Evolutionary conservation across 768 basidiomycete species (phyloP).

Genomic region (Trametes gibbosa): DNA sequence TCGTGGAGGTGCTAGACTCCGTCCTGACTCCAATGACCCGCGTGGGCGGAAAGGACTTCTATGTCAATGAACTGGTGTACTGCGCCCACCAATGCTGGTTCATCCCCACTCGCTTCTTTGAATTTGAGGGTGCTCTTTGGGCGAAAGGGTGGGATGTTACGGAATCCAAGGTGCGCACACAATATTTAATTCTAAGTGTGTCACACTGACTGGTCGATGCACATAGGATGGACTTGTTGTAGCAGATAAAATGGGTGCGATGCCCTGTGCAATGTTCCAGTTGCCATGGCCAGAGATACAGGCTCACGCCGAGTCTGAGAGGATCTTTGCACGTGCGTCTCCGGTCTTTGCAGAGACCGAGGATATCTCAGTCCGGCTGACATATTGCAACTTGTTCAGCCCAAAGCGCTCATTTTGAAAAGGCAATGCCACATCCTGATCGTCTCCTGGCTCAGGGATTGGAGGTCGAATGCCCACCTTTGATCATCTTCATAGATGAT

Average conservation of each 20-base stretch:
- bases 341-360: no score
- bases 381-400: not conserved
- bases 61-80: slow-evolving; percentile 23
- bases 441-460: slow-evolving; percentile 17
- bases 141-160: not conserved
- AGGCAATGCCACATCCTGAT: slow-evolving; percentile 25
- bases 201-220: no score
- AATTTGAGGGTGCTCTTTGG: slow-evolving; percentile 1
- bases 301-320: no score
- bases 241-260: no score
- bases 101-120: slow-evolving; percentile 17
- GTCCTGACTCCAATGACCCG: slow-evolving; percentile 28
- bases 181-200: no score
- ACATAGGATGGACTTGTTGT: no score
- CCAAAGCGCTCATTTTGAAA: slow-evolving; percentile 3
- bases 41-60: slow-evolving; percentile 21
- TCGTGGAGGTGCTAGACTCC: slow-evolving; percentile 25
- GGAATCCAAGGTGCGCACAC: not conserved
- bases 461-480: slow-evolving; percentile 23
- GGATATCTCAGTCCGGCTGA: no score
- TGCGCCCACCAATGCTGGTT: slow-evolving; percentile 14
- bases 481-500: slow-evolving; percentile 37
- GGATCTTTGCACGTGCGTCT: no score
- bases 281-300: no score
- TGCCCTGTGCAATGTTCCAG: no score